Evolutionary conservation across 2,329 filamentous ascomycete genomes (phyloP).

Genomic region (Pseudopyrenochaeta lycopersici): DNA sequence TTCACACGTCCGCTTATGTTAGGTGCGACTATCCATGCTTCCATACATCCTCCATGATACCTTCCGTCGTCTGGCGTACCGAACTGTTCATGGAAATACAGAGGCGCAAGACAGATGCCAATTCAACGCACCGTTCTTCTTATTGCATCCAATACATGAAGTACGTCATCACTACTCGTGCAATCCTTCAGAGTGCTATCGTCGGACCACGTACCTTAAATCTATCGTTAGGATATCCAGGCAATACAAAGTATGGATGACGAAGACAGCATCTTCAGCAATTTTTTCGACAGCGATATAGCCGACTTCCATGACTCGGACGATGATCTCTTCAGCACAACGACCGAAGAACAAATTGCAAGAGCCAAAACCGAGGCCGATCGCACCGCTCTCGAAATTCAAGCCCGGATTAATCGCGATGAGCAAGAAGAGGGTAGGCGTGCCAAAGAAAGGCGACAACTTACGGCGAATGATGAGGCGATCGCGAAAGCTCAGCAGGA

Average conservation of each 20-base stretch:
- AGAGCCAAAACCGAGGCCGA: neutral
- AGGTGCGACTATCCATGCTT: too few relatives aligned
- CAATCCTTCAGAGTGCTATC: neutral
- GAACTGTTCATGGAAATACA: neutral
- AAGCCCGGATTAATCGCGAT: neutral
- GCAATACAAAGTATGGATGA: neutral
- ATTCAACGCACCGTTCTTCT: neutral
- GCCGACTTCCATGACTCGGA: neutral
- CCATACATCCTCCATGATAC: too few relatives aligned
- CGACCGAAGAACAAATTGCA: neutral
- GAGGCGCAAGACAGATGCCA: neutral
- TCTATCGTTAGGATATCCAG: neutral
- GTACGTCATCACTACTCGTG: neutral
- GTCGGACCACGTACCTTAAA: neutral
- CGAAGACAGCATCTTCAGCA: neutral
- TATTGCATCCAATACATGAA: neutral
- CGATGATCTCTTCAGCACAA: neutral
- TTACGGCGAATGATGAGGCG: neutral
- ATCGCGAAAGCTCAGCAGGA: neutral
- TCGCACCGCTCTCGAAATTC: neutral
- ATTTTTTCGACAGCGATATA: neutral
- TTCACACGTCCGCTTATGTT: too few relatives aligned
- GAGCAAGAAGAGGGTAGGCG: neutral
- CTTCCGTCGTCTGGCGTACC: too few relatives aligned
- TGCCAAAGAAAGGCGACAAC: neutral